Evolutionary conservation across 805 yeast genomes (phyloP).

Genomic region (Nakazawaea pomicola): DNA sequence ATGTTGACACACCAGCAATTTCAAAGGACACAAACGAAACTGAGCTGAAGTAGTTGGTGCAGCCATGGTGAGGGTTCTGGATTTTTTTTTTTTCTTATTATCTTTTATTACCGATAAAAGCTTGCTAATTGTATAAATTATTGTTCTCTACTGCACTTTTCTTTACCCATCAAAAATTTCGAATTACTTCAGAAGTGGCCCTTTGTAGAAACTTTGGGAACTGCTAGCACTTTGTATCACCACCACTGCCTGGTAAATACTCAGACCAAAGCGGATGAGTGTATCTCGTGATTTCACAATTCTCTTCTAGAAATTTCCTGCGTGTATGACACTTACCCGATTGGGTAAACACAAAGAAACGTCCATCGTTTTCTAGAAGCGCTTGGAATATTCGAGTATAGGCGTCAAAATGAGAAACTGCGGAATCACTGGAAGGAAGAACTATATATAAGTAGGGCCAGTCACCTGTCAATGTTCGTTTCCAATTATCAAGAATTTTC

Average conservation of each 20-base stretch:
- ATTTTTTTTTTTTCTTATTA: not conserved
- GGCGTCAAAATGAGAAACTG: too few species aligned
- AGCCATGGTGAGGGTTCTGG: not conserved
- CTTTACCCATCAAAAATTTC: too few species aligned
- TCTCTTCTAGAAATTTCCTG: not conserved
- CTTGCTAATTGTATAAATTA: too few species aligned
- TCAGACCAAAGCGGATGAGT: too few species aligned
- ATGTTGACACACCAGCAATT: conserved; percentile 2
- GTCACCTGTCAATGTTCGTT: not conserved
- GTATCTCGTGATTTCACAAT: not conserved
- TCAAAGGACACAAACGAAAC: not conserved
- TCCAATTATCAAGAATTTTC: not conserved
- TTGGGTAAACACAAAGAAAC: conserved; percentile 4
- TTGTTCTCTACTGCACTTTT: too few species aligned
- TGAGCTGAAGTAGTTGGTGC: not conserved
- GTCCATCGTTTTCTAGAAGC: not conserved
- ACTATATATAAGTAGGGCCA: not conserved
- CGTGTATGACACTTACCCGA: not conserved
- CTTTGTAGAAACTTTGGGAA: too few species aligned
- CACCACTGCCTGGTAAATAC: too few species aligned
- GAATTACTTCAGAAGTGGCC: too few species aligned
- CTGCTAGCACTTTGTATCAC: too few species aligned
- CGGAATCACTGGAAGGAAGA: too few species aligned
- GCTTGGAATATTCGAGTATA: not conserved
- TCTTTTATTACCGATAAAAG: not conserved